Evolutionary conservation across 2,329 filamentous ascomycete species (phyloP), one percentile per base, ranked within the genome.

Genomic region (Ophiosphaerella korrae): DNA sequence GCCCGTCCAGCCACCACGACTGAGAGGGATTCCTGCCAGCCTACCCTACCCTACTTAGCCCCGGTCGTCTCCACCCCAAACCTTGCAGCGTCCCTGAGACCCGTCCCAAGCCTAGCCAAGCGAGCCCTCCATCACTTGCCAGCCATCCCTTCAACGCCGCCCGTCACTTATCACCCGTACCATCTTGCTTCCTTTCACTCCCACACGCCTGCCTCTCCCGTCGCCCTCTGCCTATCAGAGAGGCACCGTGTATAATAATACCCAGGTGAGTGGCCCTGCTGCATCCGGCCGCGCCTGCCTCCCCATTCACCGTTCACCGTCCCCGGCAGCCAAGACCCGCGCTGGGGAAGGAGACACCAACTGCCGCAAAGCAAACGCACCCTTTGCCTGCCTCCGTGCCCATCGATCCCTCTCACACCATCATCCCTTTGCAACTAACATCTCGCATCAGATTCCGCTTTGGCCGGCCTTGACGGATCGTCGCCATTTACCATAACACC

Each of bases 391-490:
- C 7, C 26, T 29, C 26, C 26, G 3, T 32, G 12, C 8, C 26
- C 12, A n/a, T 35, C 42, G 33, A 45, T 39, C 48, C 26, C 39
- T 32, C 14, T 39, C 48, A 42, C 45, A 16, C 42, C 41, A 8
- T 42, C 47, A 48, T 59, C 43, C 57, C 56, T 9, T 32, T n/a
- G 31, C 36, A 46, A 42, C 50, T 55, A 46, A 56, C 57, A 39
- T 43, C 50, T 53, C 12, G 33, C 9, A 13, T 48, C 45, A 66
- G 62, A 53, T 60, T 67, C 64, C 66, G 63, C 68, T 59, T 69
- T 68, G 66, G 66, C 67, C 68, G 64, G 64, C 64, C 64, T 67
- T 53, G 48, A 66, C 68, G 60, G 58, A 70, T 61, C 58, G 62
- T 62, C 51, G 42, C 58, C 58, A 58, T 58, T 42, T 50, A 60